phyloP scores from a whole-genome alignment of 106 monocot genomes.

The Narthecium ossifragum region DNA sequence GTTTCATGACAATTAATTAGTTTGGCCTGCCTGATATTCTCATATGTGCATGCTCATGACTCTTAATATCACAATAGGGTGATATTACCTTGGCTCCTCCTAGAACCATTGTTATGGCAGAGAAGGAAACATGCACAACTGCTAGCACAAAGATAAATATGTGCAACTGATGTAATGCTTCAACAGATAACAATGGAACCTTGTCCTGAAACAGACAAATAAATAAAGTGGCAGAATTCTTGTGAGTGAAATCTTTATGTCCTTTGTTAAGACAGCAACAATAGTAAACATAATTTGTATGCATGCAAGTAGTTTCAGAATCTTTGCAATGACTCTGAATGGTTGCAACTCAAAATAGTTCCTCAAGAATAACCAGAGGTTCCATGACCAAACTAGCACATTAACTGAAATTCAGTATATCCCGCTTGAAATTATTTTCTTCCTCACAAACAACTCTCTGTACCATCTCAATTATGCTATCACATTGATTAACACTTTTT shows the following conservation, averaged over 20 bases:
- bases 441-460: no score
- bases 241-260: no score
- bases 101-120: conserved; percentile 29
- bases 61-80: no score
- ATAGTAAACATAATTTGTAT: neutral
- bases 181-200: conserved; percentile 27
- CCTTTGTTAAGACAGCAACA: no score
- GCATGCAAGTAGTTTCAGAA: neutral
- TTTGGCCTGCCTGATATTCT: no score
- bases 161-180: conserved; percentile 39
- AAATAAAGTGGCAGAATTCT: no score
- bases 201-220: conserved; percentile 15
- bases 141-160: conserved; percentile 48
- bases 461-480: no score
- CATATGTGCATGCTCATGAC: no score
- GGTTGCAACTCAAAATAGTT: neutral
- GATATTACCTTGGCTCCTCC: conserved; percentile 23
- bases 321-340: neutral
- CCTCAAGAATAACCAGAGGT: neutral
- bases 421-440: no score
- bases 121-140: conserved; percentile 23
- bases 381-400: neutral
- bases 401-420: no score
- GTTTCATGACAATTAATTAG: no score
- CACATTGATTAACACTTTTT: no score